Percentiles rank a stretch among this genome's conserved stretches.
Conservation (phyloP, 2,329 filamentous ascomycete species). For the Xylaria multiplex region DNA sequence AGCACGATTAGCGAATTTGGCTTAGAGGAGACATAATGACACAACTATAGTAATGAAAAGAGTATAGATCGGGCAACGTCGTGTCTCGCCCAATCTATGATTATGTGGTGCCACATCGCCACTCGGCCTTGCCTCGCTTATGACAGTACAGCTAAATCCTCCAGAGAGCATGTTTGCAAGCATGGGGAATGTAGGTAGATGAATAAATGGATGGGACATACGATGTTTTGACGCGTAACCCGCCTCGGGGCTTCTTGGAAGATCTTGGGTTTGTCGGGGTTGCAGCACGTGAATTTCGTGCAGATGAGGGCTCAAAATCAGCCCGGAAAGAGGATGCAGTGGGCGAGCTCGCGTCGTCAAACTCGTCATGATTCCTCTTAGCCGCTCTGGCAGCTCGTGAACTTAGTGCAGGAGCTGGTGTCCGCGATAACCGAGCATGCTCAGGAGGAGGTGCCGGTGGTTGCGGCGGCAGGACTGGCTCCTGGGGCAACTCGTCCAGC, state of each 20-base stretch:
- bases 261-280: slow-evolving; percentile 67
- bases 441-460: slow-evolving; percentile 41
- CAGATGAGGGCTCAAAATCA: slow-evolving; percentile 59
- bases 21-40: slow-evolving; percentile 23
- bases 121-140: slow-evolving; percentile 46
- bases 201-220: slow-evolving; percentile 57
- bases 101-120: slow-evolving; percentile 50
- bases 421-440: slow-evolving; percentile 44
- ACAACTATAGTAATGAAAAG: slow-evolving; percentile 23
- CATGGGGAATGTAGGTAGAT: slow-evolving; percentile 28
- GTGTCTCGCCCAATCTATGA: slow-evolving; percentile 41
- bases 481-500: slow-evolving; percentile 39
- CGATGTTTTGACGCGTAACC: slow-evolving; percentile 75
- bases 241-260: slow-evolving; percentile 68
- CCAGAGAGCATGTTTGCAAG: slow-evolving; percentile 43
- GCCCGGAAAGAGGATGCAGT: slow-evolving; percentile 60
- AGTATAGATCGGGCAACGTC: slow-evolving; percentile 28
- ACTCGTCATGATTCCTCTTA: slow-evolving; percentile 66
- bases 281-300: slow-evolving; percentile 66
- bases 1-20: slow-evolving; percentile 38
- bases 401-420: slow-evolving; percentile 46
- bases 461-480: slow-evolving; percentile 41
- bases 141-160: slow-evolving; percentile 44
- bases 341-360: slow-evolving; percentile 64
- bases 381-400: slow-evolving; percentile 48